These are phyloP conservation scores for Rhizophagus sp. DNA, from an alignment of 192 early-diverging fungal genomes.

Conservation along the genomic window DNA sequence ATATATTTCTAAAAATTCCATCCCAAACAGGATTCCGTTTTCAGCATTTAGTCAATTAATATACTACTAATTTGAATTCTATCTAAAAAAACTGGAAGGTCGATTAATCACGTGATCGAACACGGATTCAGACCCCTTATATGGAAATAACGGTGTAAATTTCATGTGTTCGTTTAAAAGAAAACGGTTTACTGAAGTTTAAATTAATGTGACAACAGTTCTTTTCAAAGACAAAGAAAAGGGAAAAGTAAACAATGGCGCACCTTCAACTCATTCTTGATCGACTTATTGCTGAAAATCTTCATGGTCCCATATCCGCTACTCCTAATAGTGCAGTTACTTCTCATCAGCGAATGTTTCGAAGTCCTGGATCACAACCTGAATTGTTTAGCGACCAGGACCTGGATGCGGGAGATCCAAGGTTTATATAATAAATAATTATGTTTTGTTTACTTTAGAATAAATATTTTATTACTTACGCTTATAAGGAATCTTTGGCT, in stretches of 20 bases:
- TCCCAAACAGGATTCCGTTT: background rate
- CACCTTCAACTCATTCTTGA: constrained; percentile 52
- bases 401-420: constrained; percentile 59
- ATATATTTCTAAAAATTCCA: background rate
- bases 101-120: too few species aligned
- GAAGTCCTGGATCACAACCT: constrained; percentile 15
- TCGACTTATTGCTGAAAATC: constrained; percentile 58
- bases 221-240: background rate
- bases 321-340: constrained; percentile 6
- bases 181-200: too few species aligned
- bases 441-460: background rate
- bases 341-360: background rate
- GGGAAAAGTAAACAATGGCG: constrained; percentile 34
- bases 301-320: constrained; percentile 62
- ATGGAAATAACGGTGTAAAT: too few species aligned
- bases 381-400: constrained; percentile 37
- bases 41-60: background rate
- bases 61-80: too few species aligned
- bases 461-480: background rate
- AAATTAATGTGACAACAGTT: too few species aligned
- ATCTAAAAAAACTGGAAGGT: too few species aligned
- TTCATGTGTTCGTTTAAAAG: too few species aligned
- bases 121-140: too few species aligned
- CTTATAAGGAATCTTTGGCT: constrained; percentile 15
- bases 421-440: constrained; percentile 31